Conservation (phyloP, 1,284 basidiomycete genomes). For the Cutaneotrichosporon daszewskae region DNA sequence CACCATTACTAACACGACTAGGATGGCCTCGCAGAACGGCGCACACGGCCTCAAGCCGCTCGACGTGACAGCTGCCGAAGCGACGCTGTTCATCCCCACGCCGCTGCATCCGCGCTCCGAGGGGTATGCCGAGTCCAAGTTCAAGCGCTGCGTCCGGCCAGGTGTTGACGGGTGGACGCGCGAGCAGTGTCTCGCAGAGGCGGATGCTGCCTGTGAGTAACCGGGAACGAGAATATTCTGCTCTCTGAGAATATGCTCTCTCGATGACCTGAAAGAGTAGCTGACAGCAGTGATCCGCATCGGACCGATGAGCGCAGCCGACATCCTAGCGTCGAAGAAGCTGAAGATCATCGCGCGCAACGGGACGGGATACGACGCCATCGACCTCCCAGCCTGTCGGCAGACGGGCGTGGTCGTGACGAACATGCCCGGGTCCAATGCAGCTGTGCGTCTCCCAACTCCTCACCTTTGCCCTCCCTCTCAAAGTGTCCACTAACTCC, state of each 20-base stretch:
- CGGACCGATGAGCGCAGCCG: conserved; percentile 14
- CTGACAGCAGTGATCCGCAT: conserved; percentile 25
- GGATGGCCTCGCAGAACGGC: too few relatives aligned
- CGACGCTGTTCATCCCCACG: conserved; percentile 34
- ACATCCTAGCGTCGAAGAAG: conserved; percentile 17
- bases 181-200: conserved; percentile 23
- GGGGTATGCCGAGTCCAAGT: conserved; percentile 29
- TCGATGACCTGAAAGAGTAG: too few relatives aligned
- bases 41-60: not conserved
- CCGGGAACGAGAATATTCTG: not conserved
- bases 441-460: conserved; percentile 5
- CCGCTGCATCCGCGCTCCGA: conserved; percentile 34
- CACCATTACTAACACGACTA: not conserved
- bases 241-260: too few relatives aligned
- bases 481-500: conserved; percentile 18
- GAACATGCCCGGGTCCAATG: conserved; percentile 51
- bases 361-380: conserved; percentile 34
- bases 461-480: not conserved
- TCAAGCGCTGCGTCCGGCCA: conserved; percentile 27
- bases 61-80: conserved; percentile 13
- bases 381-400: conserved; percentile 48
- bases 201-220: conserved; percentile 28
- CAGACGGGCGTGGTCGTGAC: conserved; percentile 56
- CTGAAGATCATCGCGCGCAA: conserved; percentile 32
- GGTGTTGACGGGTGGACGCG: conserved; percentile 20